These are phyloP conservation scores for Marasmius tenuissimus DNA, from an alignment of 1,284 basidiomycete genomes.

Conservation along the genomic window DNA sequence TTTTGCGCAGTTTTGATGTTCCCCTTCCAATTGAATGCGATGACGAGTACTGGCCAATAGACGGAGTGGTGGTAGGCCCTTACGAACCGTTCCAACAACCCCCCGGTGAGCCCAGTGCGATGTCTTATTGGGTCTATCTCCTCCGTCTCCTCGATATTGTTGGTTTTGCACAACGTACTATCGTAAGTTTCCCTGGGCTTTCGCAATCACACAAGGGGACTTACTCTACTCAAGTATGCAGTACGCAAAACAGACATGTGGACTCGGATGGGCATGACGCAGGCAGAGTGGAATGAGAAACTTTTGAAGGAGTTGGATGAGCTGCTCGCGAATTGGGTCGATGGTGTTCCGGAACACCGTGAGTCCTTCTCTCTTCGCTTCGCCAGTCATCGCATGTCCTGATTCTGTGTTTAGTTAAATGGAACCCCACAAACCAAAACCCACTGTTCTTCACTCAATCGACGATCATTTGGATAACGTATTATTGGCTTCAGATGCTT, in stretches of 20 bases:
- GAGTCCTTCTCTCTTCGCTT: slow-evolving; percentile 21
- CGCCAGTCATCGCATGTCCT: too few relatives aligned
- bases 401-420: slow-evolving; percentile 26
- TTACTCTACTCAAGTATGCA: too few relatives aligned
- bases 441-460: slow-evolving; percentile 1
- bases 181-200: not conserved
- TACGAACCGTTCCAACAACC: not conserved
- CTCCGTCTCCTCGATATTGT: not conserved
- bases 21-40: slow-evolving; percentile 2
- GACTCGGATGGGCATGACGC: slow-evolving; percentile 54
- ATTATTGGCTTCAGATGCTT: not conserved
- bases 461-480: not conserved
- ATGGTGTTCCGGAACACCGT: slow-evolving; percentile 67
- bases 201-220: too few relatives aligned
- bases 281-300: slow-evolving; percentile 62
- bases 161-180: not conserved
- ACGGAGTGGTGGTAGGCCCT: not conserved
- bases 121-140: not conserved
- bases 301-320: slow-evolving; percentile 77
- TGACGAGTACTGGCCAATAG: slow-evolving; percentile 1
- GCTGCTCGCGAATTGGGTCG: slow-evolving; percentile 76
- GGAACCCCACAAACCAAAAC: slow-evolving; percentile 43
- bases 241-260: slow-evolving; percentile 29
- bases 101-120: not conserved
- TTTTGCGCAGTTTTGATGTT: not conserved